These are phyloP conservation scores for Eucalyptus marginata DNA, from an alignment of 345 rosid species.

Conservation along the genomic window DNA sequence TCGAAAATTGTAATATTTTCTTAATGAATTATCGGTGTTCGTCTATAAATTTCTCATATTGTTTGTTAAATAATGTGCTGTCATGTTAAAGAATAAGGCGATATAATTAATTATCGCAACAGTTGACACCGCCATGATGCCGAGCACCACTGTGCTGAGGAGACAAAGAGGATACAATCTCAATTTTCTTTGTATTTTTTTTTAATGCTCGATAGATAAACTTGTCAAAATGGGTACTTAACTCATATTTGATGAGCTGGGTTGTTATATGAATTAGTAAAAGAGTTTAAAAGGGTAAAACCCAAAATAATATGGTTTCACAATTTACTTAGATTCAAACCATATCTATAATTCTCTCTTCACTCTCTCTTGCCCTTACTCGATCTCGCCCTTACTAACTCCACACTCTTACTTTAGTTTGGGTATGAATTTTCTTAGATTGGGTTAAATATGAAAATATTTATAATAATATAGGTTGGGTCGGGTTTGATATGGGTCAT, in stretches of 20 bases:
- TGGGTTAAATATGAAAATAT: neutral
- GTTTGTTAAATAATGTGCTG: neutral
- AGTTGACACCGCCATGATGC: neutral
- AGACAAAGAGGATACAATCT: neutral
- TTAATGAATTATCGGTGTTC: neutral
- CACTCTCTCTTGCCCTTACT: rapidly evolving
- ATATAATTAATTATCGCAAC: neutral
- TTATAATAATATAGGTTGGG: too few relatives aligned
- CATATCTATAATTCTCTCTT: neutral
- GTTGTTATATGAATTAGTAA: neutral
- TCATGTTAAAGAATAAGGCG: neutral
- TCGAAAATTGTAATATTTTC: neutral
- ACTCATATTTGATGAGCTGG: rapidly evolving
- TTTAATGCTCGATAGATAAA: neutral
- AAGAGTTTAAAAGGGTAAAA: neutral
- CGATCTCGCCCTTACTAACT: rapidly evolving
- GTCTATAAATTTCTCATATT: neutral
- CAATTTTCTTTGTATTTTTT: neutral
- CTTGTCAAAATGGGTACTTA: neutral
- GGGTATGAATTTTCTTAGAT: neutral
- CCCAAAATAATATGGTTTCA: neutral
- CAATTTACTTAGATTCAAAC: neutral
- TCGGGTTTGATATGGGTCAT: rapidly evolving
- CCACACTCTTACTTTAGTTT: rapidly evolving
- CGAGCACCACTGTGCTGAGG: neutral